phyloP scores from a whole-genome alignment of 352 stramenopile genomes.

The Phytophthora multivora region DNA sequence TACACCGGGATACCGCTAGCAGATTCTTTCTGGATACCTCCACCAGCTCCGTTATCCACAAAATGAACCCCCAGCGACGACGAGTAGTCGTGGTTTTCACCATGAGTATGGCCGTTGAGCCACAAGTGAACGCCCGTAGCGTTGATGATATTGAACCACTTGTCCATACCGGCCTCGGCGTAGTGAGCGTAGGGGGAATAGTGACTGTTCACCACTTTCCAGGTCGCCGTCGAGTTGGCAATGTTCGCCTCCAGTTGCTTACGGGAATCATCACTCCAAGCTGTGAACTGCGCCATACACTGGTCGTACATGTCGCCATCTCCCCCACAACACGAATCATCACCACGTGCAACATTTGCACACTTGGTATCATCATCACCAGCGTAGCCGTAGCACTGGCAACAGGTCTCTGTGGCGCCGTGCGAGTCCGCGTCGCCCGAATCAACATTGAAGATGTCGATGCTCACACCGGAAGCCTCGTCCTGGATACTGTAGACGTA shows the following conservation, averaged over 20 bases:
- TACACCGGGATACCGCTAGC: slow-evolving; percentile 65
- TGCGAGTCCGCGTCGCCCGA: slow-evolving; percentile 56
- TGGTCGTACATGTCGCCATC: slow-evolving; percentile 45
- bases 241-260: slow-evolving; percentile 41
- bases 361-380: slow-evolving; percentile 41
- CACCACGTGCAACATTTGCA: slow-evolving; percentile 41
- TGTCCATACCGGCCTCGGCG: slow-evolving; percentile 25
- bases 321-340: slow-evolving; percentile 40
- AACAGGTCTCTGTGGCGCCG: slow-evolving; percentile 50
- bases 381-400: slow-evolving; percentile 61
- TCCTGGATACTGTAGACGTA: slow-evolving; percentile 49
- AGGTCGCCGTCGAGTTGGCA: slow-evolving; percentile 55
- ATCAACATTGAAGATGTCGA: slow-evolving; percentile 66
- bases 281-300: slow-evolving; percentile 43
- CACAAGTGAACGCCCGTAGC: slow-evolving; percentile 39
- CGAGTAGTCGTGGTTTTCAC: slow-evolving; percentile 66
- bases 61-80: slow-evolving; percentile 62
- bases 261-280: slow-evolving; percentile 50
- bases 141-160: slow-evolving; percentile 54
- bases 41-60: slow-evolving; percentile 70
- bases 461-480: slow-evolving; percentile 37
- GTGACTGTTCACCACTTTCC: slow-evolving; percentile 67
- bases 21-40: slow-evolving; percentile 71
- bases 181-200: slow-evolving; percentile 62
- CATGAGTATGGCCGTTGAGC: slow-evolving; percentile 60